These are phyloP conservation scores for Aspergillus sp. DNA, from an alignment of 2,329 filamentous ascomycete species.

Conservation along the genomic window DNA sequence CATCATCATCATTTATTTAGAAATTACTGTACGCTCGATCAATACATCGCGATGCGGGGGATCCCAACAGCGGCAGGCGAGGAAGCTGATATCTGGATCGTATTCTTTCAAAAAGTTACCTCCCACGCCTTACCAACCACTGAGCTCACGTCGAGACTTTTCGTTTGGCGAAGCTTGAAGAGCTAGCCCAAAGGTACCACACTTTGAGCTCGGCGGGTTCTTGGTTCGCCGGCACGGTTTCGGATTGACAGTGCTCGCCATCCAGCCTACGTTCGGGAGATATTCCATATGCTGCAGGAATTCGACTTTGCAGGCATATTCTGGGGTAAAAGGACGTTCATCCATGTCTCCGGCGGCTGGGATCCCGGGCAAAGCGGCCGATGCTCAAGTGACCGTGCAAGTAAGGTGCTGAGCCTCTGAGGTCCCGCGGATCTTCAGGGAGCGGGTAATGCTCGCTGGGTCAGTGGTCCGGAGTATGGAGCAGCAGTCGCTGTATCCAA, in stretches of 20 bases:
- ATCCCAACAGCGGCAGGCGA: conserved; percentile 25
- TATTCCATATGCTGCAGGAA: background rate
- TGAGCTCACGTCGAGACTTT: conserved; percentile 16
- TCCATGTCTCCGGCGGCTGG: background rate
- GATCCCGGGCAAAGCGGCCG: background rate
- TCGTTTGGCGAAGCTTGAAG: conserved; percentile 5
- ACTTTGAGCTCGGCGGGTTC: conserved; percentile 21
- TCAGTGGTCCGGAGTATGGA: background rate
- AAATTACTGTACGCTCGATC: background rate
- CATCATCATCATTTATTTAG: conserved; percentile 2
- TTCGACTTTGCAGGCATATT: background rate
- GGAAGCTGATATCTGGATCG: conserved; percentile 13
- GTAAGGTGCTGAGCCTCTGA: background rate
- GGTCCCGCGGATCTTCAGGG: conserved; percentile 1
- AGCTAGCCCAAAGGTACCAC: conserved; percentile 25
- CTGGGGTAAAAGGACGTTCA: background rate
- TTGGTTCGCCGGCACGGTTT: conserved; percentile 18
- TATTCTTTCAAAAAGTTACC: conserved; percentile 6
- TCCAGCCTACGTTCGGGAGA: background rate
- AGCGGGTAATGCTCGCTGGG: background rate
- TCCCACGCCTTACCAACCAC: background rate
- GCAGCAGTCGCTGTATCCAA: background rate
- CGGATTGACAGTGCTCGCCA: conserved; percentile 7
- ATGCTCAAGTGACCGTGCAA: background rate
- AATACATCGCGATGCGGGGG: conserved; percentile 11